A percentile compares a stretch with the other conserved stretches of the same genome.
Evolutionary conservation across 1,284 basidiomycete species (phyloP).

Genomic region (Cutaneotrichosporon sp.): DNA sequence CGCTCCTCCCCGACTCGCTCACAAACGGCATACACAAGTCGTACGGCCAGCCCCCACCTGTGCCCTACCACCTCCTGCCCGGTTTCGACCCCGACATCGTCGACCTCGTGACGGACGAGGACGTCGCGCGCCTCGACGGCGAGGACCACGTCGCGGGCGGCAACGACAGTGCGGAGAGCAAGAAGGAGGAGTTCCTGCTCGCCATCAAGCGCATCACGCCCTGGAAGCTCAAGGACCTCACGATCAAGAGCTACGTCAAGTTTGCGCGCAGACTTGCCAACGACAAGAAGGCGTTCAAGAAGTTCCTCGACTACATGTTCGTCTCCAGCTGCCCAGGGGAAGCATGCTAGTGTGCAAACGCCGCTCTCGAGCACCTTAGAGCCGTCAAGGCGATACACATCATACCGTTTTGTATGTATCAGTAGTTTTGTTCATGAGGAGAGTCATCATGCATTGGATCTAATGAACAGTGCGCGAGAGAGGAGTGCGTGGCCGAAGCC

Average conservation of each 20-base stretch:
- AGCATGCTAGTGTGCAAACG: background rate
- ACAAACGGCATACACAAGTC: background rate
- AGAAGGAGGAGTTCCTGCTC: constrained; percentile 32
- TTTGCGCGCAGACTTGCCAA: constrained; percentile 66
- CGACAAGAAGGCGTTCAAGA: constrained; percentile 64
- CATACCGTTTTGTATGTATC: constrained; percentile 6
- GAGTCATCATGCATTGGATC: constrained; percentile 4
- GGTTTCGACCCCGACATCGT: constrained; percentile 41
- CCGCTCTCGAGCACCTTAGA: background rate
- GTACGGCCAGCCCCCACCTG: constrained; percentile 52
- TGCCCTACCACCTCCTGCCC: constrained; percentile 70
- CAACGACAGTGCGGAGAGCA: background rate
- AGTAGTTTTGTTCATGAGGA: constrained; percentile 3
- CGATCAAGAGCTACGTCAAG: constrained; percentile 72
- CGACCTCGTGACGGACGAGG: constrained; percentile 11
- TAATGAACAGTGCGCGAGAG: background rate
- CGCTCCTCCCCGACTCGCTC: constrained; percentile 50
- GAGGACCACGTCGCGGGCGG: background rate
- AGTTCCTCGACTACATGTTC: constrained; percentile 48
- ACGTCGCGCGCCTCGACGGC: constrained; percentile 7
- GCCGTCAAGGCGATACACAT: background rate
- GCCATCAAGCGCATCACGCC: constrained; percentile 64
- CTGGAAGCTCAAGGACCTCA: constrained; percentile 71
- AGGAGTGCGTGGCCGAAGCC: too few relatives aligned
- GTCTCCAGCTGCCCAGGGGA: constrained; percentile 22